Evolutionary conservation across 805 yeast genomes (phyloP), one percentile per base, ranked within the genome.

Genomic region (Kodamaea nitidulidarum): DNA sequence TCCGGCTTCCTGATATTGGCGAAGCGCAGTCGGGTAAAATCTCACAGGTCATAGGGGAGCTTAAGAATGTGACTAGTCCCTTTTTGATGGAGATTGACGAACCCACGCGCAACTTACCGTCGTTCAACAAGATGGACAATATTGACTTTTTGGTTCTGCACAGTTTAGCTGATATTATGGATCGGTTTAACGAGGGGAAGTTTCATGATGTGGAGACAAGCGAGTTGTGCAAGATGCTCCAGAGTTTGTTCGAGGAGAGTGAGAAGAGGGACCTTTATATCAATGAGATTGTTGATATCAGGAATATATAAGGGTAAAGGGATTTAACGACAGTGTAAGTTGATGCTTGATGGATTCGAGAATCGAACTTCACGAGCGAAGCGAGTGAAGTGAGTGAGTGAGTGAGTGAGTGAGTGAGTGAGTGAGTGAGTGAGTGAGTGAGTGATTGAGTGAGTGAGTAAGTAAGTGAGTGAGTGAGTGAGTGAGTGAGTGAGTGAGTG

Each of bases 141-240:
- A 42, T 59, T n/a, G 46, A 50, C 31, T 59, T 61, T 39, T 49
- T 67, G 35, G 46, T 68, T 37, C 61, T 52, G 39, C 57, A 52
- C 43, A 75, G 68, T 45, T 59, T 76, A 47, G 66, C 60, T 28
- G 70, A 64, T 30, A 76, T 76, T 32, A 61, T 75, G 58, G 73
- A 65, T 12, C 48, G 61, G 35, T 76, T 76, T 46, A 74, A 73
- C 53, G 71, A 73, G 45, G 81, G 80, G 4, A 73, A 67, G 26
- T 65, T 73, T 34, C 75, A 61, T 45, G 78, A 73, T 40, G 57
- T 73, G 30, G 61, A 63, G 16, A 75, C 80, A 0, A 55, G 58
- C 9, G 82, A 76, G 47, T 51, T 76, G 40, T 56, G 67, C 6
- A 39, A 49, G 8, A 50, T 76, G 39, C 56, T 76, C 4, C 49